A percentile compares a stretch with the other conserved stretches of the same genome.
Evolutionary conservation across 495 filamentous ascomycete genomes (phyloP).

Genomic region (Haplographium delicatum): DNA sequence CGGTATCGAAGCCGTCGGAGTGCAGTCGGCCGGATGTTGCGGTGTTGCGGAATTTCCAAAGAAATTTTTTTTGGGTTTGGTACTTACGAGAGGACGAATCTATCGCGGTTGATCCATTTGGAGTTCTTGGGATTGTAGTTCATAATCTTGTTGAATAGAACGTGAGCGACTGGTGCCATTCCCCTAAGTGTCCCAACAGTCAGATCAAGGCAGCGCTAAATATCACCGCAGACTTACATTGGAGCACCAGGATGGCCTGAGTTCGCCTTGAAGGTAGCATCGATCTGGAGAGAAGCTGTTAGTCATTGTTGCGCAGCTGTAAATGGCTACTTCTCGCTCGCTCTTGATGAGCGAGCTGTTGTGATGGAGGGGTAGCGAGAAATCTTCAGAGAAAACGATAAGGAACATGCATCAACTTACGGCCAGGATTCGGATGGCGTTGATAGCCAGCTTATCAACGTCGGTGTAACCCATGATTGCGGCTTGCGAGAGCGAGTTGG

Average conservation of each 20-base stretch:
- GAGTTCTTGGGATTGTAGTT: conserved; percentile 99
- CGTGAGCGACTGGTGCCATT: conserved; percentile 94
- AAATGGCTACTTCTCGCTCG: not conserved
- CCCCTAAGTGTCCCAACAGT: conserved; percentile 19
- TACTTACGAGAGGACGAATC: conserved; percentile 98
- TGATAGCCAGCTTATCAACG: conserved; percentile 82
- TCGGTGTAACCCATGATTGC: conserved; percentile 86
- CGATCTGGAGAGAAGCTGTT: conserved; percentile 56
- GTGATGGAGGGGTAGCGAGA: conserved; percentile 35
- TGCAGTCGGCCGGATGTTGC: not conserved
- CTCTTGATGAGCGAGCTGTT: not conserved
- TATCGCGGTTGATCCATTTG: conserved; percentile 91
- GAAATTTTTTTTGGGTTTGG: no score
- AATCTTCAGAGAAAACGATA: no score
- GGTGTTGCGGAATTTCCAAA: no score
- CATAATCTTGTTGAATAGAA: conserved; percentile 99
- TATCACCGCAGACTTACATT: conserved; percentile 46
- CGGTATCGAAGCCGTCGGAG: not conserved
- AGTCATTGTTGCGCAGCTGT: conserved; percentile 7
- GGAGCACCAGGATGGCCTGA: conserved; percentile 98
- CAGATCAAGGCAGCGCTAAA: not conserved
- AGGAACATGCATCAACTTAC: no score
- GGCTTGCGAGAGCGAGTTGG: conserved; percentile 19
- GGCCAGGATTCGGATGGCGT: conserved; percentile 94
- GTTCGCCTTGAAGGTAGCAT: conserved; percentile 95